A percentile compares a stretch with the other conserved stretches of the same genome.
Evolutionary conservation across 1,284 basidiomycete genomes (phyloP).

Genomic region (Hemileia vastatrix): DNA sequence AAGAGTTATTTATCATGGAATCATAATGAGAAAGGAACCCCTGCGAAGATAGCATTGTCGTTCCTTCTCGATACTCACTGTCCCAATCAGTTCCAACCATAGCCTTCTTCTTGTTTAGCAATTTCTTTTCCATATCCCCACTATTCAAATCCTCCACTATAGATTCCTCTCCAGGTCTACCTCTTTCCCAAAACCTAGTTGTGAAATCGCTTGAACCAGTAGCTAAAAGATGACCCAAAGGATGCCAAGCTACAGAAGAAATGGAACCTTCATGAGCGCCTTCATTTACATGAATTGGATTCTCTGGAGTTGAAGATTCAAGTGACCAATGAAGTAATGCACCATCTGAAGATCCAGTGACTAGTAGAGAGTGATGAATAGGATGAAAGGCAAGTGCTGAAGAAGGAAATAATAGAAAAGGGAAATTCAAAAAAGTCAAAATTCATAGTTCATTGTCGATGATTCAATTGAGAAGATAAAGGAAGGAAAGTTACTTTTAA

Average conservation of each 20-base stretch:
- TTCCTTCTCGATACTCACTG: not conserved
- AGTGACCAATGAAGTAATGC: constrained; percentile 37
- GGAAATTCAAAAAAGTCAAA: not conserved
- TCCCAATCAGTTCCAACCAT: not conserved
- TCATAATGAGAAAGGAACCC: not conserved
- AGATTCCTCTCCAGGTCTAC: constrained; percentile 54
- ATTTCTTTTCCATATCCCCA: not conserved
- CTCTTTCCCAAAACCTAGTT: constrained; percentile 91
- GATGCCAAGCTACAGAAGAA: constrained; percentile 73
- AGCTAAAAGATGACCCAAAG: constrained; percentile 82
- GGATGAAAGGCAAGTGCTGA: constrained; percentile 37
- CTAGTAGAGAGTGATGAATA: constrained; percentile 36
- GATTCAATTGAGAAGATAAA: not conserved
- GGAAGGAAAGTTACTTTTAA: not conserved
- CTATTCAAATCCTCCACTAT: not conserved
- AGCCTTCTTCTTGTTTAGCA: not conserved
- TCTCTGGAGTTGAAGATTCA: constrained; percentile 23
- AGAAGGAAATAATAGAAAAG: not conserved
- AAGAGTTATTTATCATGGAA: not conserved
- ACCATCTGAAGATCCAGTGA: constrained; percentile 38
- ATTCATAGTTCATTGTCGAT: not conserved
- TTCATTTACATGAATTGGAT: constrained; percentile 29
- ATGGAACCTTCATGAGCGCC: constrained; percentile 39
- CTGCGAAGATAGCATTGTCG: not conserved
- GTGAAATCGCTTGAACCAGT: constrained; percentile 92